These are phyloP conservation scores for Metarhizium album DNA, from an alignment of 2,329 filamentous ascomycete genomes.

Conservation along the genomic window DNA sequence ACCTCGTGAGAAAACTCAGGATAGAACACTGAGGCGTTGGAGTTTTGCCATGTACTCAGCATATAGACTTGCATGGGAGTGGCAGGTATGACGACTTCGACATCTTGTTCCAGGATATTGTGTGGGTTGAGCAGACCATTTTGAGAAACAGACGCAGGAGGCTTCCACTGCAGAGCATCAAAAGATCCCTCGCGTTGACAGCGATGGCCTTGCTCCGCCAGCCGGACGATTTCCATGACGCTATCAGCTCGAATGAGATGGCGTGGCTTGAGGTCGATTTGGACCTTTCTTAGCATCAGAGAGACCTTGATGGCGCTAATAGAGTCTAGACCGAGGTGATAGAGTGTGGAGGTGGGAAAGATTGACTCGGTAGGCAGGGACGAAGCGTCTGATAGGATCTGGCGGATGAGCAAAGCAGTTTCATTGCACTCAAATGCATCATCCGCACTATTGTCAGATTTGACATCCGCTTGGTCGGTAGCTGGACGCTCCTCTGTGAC, in stretches of 20 bases:
- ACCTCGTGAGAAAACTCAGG: conserved; percentile 57
- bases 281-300: conserved; percentile 54
- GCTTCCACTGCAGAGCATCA: conserved; percentile 11
- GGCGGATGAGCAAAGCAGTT: conserved; percentile 29
- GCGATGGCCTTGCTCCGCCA: conserved; percentile 4
- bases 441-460: background rate
- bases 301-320: conserved; percentile 83
- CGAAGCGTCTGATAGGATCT: conserved; percentile 46
- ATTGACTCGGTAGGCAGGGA: conserved; percentile 49
- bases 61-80: conserved; percentile 74
- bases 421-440: conserved; percentile 21
- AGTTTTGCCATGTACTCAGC: conserved; percentile 64
- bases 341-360: conserved; percentile 52
- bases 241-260: conserved; percentile 59
- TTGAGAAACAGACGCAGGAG: conserved; percentile 28
- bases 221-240: conserved; percentile 49
- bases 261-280: conserved; percentile 54
- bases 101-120: conserved; percentile 29
- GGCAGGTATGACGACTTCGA: conserved; percentile 54
- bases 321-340: conserved; percentile 81
- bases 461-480: background rate
- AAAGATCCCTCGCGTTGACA: background rate
- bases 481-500: background rate
- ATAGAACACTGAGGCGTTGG: conserved; percentile 58
- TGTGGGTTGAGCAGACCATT: conserved; percentile 25